Percentiles rank a stretch among this genome's conserved stretches.
Evolutionary conservation across 1,284 basidiomycete species (phyloP).

Genomic region (Puccinia horiana): DNA sequence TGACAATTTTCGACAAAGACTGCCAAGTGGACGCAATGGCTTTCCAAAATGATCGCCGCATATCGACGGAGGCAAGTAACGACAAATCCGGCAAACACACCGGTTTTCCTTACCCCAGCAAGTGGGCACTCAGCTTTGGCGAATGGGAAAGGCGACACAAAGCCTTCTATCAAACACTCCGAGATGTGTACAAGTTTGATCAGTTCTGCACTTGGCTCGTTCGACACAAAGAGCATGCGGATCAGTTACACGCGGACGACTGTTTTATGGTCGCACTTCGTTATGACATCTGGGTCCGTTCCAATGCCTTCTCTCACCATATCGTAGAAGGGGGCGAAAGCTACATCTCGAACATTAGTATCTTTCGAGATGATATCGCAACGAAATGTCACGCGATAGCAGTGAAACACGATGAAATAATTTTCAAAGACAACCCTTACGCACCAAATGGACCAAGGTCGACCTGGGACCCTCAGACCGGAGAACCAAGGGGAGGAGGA

Average conservation of each 20-base stretch:
- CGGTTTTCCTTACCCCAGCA: neutral
- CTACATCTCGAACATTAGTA: neutral
- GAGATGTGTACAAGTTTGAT: neutral
- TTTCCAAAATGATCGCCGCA: neutral
- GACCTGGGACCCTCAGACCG: neutral
- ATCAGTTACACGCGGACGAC: neutral
- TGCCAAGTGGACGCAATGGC: neutral
- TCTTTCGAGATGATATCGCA: neutral
- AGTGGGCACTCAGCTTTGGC: neutral
- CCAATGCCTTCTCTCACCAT: neutral
- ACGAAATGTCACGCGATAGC: too few relatives aligned
- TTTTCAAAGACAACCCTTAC: neutral
- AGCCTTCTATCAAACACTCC: neutral
- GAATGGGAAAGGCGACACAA: too few relatives aligned
- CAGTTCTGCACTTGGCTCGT: neutral
- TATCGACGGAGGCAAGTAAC: neutral
- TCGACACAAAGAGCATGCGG: neutral
- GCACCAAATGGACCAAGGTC: too few relatives aligned
- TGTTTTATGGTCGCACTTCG: neutral
- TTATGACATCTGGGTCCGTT: neutral
- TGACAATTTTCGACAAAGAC: neutral
- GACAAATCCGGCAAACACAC: neutral
- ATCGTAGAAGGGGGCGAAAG: neutral
- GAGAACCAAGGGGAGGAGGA: neutral
- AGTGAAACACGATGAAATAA: neutral